These are phyloP conservation scores for Babesia sp. DNA, from an alignment of 169 alveolate species.

Conservation along the genomic window DNA sequence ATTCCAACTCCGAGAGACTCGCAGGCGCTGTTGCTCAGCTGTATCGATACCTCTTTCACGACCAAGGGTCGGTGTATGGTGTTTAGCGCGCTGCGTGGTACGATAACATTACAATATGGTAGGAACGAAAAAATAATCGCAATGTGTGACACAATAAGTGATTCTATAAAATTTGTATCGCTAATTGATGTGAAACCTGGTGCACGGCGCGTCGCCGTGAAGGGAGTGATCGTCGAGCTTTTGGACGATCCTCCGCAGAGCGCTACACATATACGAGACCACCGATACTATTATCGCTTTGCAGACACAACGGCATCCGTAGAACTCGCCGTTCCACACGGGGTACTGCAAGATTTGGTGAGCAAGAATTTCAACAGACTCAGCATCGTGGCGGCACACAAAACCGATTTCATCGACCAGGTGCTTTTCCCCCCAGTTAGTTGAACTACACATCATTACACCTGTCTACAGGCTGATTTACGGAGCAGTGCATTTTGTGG, in stretches of 20 bases:
- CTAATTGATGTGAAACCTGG: slow-evolving; percentile 70
- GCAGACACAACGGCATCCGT: slow-evolving; percentile 74
- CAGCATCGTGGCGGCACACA: slow-evolving; percentile 38
- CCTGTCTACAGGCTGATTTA: background rate
- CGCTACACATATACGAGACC: slow-evolving; percentile 60
- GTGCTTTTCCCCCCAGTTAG: slow-evolving; percentile 42
- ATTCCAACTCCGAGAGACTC: slow-evolving; percentile 49
- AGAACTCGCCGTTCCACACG: slow-evolving; percentile 73
- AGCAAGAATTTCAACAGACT: slow-evolving; percentile 34
- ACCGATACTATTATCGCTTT: slow-evolving; percentile 69
- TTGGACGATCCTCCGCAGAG: slow-evolving; percentile 79
- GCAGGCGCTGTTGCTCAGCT: slow-evolving; percentile 56
- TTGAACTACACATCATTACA: background rate
- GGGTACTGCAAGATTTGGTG: slow-evolving; percentile 68
- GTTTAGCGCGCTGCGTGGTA: background rate
- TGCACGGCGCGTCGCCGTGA: slow-evolving; percentile 56
- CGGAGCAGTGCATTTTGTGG: slow-evolving; percentile 12
- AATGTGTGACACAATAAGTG: slow-evolving; percentile 6
- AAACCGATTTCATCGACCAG: slow-evolving; percentile 27
- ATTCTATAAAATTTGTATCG: slow-evolving; percentile 6
- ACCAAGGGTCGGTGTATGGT: background rate
- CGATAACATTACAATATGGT: background rate
- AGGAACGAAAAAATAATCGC: background rate
- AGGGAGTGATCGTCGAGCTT: slow-evolving; percentile 71
- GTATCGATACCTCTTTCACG: slow-evolving; percentile 52